These are phyloP conservation scores for Lachnum nothofagi DNA, from an alignment of 2,329 filamentous ascomycete species.

Conservation along the genomic window DNA sequence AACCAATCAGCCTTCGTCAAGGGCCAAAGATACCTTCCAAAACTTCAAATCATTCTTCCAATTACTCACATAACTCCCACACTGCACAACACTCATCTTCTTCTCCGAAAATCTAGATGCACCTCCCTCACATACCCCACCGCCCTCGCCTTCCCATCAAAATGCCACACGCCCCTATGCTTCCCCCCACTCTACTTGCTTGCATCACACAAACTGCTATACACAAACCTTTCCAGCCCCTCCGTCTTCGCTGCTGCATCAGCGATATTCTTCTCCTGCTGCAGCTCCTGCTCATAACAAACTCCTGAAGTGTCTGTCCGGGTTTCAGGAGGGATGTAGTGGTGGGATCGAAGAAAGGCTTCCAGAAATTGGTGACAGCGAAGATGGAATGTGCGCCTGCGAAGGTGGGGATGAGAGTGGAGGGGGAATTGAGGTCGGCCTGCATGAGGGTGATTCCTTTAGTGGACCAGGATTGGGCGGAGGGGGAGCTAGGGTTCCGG, in stretches of 20 bases:
- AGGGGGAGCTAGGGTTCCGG: conserved; percentile 12
- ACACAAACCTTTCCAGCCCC: conserved; percentile 36
- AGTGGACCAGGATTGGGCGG: conserved; percentile 33
- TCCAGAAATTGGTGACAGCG: conserved; percentile 38
- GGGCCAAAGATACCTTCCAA: conserved; percentile 9
- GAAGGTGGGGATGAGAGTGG: conserved; percentile 39
- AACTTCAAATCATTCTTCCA: conserved; percentile 15
- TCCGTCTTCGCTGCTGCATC: conserved; percentile 34
- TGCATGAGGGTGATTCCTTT: conserved; percentile 38
- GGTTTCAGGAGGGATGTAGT: conserved; percentile 14
- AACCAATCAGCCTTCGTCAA: background rate
- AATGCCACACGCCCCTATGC: conserved; percentile 38
- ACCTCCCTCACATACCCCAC: conserved; percentile 30
- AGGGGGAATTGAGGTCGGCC: conserved; percentile 37
- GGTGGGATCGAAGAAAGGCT: conserved; percentile 19
- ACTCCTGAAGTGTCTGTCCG: conserved; percentile 22
- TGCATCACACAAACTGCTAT: conserved; percentile 36
- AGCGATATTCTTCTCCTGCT: conserved; percentile 35
- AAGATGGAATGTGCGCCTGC: conserved; percentile 45
- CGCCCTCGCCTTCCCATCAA: conserved; percentile 34
- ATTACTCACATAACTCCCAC: conserved; percentile 28
- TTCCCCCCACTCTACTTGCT: conserved; percentile 38
- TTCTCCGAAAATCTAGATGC: conserved; percentile 28
- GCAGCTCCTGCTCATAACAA: conserved; percentile 32
- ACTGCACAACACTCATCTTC: conserved; percentile 33